A percentile compares a stretch with the other conserved stretches of the same genome.
These are phyloP conservation scores for Arthroderma sp. DNA, from an alignment of 2,329 filamentous ascomycete genomes.

Conservation along the genomic window DNA sequence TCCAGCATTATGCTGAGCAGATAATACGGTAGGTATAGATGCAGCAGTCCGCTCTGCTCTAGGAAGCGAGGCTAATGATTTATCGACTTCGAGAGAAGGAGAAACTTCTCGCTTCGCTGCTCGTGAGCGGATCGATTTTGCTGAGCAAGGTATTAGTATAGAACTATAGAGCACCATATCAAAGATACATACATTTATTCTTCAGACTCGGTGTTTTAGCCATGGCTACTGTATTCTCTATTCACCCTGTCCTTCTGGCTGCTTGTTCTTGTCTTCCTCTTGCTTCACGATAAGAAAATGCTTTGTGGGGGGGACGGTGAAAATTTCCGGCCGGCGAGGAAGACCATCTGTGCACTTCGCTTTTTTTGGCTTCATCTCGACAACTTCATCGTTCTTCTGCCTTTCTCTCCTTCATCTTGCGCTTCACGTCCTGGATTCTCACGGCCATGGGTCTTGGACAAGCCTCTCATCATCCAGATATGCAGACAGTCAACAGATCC, in stretches of 20 bases:
- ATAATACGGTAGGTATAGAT: slow-evolving; percentile 34
- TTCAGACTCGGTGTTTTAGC: slow-evolving; percentile 23
- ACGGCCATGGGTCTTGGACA: not conserved
- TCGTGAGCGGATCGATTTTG: slow-evolving; percentile 42
- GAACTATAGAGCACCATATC: not conserved
- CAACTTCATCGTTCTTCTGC: too few relatives aligned
- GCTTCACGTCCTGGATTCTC: too few relatives aligned
- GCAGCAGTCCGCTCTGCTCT: slow-evolving; percentile 26
- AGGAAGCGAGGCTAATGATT: slow-evolving; percentile 33
- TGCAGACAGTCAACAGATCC: not conserved
- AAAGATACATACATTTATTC: slow-evolving; percentile 14
- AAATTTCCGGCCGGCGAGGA: too few relatives aligned
- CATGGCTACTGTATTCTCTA: slow-evolving; percentile 15
- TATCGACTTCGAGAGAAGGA: slow-evolving; percentile 40
- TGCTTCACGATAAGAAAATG: too few relatives aligned
- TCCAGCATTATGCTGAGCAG: slow-evolving; percentile 37
- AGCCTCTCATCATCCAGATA: not conserved
- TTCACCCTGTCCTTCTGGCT: too few relatives aligned
- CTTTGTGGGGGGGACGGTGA: too few relatives aligned
- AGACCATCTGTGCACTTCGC: too few relatives aligned
- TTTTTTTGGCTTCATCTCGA: too few relatives aligned
- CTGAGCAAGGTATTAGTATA: slow-evolving; percentile 22
- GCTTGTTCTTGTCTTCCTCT: too few relatives aligned
- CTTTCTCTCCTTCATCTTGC: too few relatives aligned
- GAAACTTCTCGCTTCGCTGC: slow-evolving; percentile 45